Evolutionary conservation across 805 yeast genomes (phyloP).

Genomic region (Candida saitoana): DNA sequence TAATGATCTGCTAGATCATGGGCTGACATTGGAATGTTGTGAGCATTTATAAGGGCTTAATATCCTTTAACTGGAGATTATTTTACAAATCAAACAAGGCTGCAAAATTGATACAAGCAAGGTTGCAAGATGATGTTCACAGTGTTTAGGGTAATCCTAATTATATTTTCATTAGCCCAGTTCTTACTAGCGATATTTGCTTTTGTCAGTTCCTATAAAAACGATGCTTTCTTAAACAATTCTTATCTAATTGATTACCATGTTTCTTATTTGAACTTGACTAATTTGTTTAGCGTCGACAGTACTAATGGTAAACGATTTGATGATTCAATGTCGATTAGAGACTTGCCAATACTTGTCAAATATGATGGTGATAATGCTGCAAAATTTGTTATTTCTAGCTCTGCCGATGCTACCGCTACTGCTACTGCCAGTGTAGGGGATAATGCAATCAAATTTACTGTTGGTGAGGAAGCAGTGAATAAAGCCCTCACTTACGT

Average conservation of each 20-base stretch:
- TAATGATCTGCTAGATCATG: background rate
- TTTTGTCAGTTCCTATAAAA: constrained; percentile 35
- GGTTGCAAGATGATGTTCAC: constrained; percentile 20
- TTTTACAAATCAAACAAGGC: background rate
- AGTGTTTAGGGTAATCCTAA: constrained; percentile 29
- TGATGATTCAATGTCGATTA: background rate
- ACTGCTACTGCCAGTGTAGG: constrained; percentile 5
- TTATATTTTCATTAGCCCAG: constrained; percentile 30
- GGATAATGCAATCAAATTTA: background rate
- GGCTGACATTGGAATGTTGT: background rate
- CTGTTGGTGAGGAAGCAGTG: background rate
- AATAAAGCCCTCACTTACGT: background rate
- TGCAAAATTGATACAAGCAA: background rate
- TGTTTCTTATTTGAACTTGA: constrained; percentile 28
- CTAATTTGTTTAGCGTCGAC: constrained; percentile 7
- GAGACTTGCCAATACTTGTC: background rate
- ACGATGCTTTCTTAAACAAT: constrained; percentile 27
- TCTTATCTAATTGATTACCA: constrained; percentile 36
- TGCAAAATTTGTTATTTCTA: constrained; percentile 1
- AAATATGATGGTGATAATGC: background rate
- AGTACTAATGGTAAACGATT: background rate
- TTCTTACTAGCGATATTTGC: constrained; percentile 33
- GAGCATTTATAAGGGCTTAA: background rate
- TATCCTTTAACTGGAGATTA: background rate
- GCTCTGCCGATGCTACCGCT: constrained; percentile 10